phyloP scores from a whole-genome alignment of 352 stramenopile species.

The Hyaloperonospora brassicae region DNA sequence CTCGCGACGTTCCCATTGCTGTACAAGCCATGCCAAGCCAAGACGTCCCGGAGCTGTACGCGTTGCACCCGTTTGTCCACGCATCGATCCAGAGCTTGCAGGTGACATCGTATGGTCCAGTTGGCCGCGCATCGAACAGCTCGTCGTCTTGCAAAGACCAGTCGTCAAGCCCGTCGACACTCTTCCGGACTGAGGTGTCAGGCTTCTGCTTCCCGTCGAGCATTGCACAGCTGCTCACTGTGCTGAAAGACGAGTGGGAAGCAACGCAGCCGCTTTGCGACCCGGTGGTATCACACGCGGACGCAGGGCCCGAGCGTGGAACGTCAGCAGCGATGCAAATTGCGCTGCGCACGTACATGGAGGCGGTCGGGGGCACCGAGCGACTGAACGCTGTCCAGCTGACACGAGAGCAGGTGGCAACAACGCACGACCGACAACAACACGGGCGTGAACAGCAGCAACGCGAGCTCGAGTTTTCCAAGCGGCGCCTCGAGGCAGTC shows the following conservation, averaged over 20 bases:
- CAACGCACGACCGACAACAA: slow-evolving; percentile 4
- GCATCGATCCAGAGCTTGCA: slow-evolving; percentile 49
- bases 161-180: slow-evolving; percentile 9
- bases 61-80: slow-evolving; percentile 47
- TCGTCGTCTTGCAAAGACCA: slow-evolving; percentile 15
- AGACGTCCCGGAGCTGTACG: slow-evolving; percentile 57
- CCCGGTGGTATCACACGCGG: slow-evolving; percentile 2
- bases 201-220: slow-evolving; percentile 51
- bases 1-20: background rate
- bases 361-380: slow-evolving; percentile 33
- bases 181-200: slow-evolving; percentile 41
- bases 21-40: slow-evolving; percentile 70
- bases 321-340: slow-evolving; percentile 4
- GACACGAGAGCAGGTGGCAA: slow-evolving; percentile 16
- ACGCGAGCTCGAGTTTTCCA: slow-evolving; percentile 54
- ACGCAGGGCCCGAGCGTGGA: slow-evolving; percentile 3
- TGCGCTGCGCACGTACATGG: slow-evolving; percentile 35
- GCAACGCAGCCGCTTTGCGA: slow-evolving; percentile 5
- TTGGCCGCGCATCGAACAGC: slow-evolving; percentile 9
- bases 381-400: slow-evolving; percentile 57
- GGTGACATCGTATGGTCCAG: slow-evolving; percentile 32
- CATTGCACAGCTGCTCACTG: slow-evolving; percentile 27
- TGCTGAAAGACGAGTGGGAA: slow-evolving; percentile 33
- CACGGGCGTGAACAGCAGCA: slow-evolving; percentile 36
- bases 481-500: slow-evolving; percentile 38